Evolutionary conservation across 2,329 filamentous ascomycete genomes (phyloP).

Genomic region (Fusarium sp.): DNA sequence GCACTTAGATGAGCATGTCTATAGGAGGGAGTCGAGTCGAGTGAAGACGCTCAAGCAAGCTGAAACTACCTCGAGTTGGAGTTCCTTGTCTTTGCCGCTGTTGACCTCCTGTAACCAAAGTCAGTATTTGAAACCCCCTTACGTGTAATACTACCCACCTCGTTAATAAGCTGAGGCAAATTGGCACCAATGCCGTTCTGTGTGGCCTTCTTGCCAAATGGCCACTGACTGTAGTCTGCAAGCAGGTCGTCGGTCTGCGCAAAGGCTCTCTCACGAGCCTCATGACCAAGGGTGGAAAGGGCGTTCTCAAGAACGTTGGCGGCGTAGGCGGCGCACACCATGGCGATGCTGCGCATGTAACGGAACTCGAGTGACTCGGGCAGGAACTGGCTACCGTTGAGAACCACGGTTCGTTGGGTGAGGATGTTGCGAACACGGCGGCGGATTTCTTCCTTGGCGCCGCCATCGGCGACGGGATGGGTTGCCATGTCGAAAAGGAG

Average conservation of each 20-base stretch:
- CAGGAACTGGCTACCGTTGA: constrained; percentile 88
- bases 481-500: constrained; percentile 99
- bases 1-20: constrained; percentile 50
- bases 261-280: constrained; percentile 93
- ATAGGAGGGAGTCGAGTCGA: constrained; percentile 94
- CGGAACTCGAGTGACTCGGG: constrained; percentile 96
- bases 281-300: constrained; percentile 92
- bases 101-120: constrained; percentile 75
- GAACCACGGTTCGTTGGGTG: constrained; percentile 93
- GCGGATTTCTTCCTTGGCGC: constrained; percentile 97
- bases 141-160: constrained; percentile 64
- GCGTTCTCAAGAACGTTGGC: constrained; percentile 99
- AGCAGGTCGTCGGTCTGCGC: constrained; percentile 96
- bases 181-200: constrained; percentile 91
- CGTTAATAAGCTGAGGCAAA: constrained; percentile 85
- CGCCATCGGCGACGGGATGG: constrained; percentile 95
- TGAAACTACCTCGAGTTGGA: constrained; percentile 96
- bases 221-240: constrained; percentile 97
- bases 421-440: constrained; percentile 92
- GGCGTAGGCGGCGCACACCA: constrained; percentile 98
- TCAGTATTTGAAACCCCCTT: constrained; percentile 30
- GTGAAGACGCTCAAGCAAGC: constrained; percentile 98
- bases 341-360: constrained; percentile 90
- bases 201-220: constrained; percentile 88
- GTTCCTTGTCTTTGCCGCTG: constrained; percentile 90